Percentiles rank a stretch among this genome's conserved stretches.
These are phyloP conservation scores for Pharnaceum exiguum DNA, from an alignment of 148 eudicot genomes.

Conservation along the genomic window DNA sequence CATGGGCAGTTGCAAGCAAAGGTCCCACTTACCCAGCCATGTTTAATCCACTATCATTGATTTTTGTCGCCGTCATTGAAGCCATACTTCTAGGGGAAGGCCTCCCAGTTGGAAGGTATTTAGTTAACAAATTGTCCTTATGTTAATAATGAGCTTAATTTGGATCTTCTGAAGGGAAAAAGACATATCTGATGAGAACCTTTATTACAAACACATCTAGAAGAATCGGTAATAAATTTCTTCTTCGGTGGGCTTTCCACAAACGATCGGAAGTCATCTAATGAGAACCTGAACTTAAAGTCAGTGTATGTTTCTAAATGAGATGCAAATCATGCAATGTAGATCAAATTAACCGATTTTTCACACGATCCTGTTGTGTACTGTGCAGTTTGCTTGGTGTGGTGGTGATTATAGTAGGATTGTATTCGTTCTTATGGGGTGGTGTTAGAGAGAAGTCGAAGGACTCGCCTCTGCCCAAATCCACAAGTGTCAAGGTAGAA, in stretches of 20 bases:
- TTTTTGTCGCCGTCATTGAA: constrained; percentile 48
- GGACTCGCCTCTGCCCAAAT: not conserved
- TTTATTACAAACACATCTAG: too few species aligned
- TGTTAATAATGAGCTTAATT: too few species aligned
- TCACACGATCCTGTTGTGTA: not conserved
- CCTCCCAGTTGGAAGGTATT: constrained; percentile 45
- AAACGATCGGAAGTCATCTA: too few species aligned
- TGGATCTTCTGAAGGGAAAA: too few species aligned
- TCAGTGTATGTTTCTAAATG: too few species aligned
- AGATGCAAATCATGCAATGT: too few species aligned
- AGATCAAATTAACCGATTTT: too few species aligned
- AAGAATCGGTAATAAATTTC: too few species aligned
- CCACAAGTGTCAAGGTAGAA: not conserved
- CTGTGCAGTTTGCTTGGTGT: constrained; percentile 59
- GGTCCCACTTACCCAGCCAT: constrained; percentile 74
- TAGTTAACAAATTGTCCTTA: too few species aligned
- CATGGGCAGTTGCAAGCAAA: constrained; percentile 43
- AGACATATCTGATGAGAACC: too few species aligned
- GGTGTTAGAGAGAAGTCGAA: constrained; percentile 26
- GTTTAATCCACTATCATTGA: constrained; percentile 52
- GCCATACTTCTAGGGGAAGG: constrained; percentile 39
- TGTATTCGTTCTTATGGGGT: constrained; percentile 60
- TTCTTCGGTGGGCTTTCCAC: too few species aligned
- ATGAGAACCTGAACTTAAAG: too few species aligned
- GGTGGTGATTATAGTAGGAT: constrained; percentile 39